Evolutionary conservation across 495 filamentous ascomycete species (phyloP), one percentile per base, ranked within the genome.

Genomic region (Neurospora sp.): DNA sequence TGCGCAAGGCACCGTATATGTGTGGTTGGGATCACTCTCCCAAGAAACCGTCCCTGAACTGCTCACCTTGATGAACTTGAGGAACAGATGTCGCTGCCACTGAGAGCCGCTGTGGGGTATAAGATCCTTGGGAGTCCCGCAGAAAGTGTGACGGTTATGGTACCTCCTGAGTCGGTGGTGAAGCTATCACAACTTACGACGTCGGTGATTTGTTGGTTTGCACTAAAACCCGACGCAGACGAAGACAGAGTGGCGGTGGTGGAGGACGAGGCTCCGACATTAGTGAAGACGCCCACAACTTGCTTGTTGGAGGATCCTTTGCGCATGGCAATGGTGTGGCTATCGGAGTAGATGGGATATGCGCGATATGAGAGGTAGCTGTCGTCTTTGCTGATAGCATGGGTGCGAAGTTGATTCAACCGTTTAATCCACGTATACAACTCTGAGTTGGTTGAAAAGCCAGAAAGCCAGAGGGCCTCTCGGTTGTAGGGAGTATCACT

Each of bases 381-480:
- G 14, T 69, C 66, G 70, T 88, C 83, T 31, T 82, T 76, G 66
- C 74, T 74, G 72, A 91, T 86, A 14, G 88, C 90, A 8, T 83
- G 82, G 62, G 85, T 88, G 0, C 91, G 86, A 72, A 92, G 84
- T 70, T 85, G 83, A 81, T 93, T 81, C 38, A 82, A 76, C 39
- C 79, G 82, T 0, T 87, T 80, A 69, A 90, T 89, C 73, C 86
- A 86, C 9, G 80, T 82, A 84, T 93, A 94, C 3, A 94, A 84
- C 16, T 87, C 80, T 0, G 88, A 77, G 20, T 78, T 78, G 35
- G 88, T 92, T 71, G 86, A 79, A 80, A 93, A 96, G 8, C 82
- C 81, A 39, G 88, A 88, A 20, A 88, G 83, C 93, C 93, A 96
- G 54, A 93, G 77, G 39, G 92, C 91, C 80, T 94, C 92, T 60